These are phyloP conservation scores for Aspergillus pseudoviridinutans DNA, from an alignment of 2,329 filamentous ascomycete genomes.

Conservation along the genomic window DNA sequence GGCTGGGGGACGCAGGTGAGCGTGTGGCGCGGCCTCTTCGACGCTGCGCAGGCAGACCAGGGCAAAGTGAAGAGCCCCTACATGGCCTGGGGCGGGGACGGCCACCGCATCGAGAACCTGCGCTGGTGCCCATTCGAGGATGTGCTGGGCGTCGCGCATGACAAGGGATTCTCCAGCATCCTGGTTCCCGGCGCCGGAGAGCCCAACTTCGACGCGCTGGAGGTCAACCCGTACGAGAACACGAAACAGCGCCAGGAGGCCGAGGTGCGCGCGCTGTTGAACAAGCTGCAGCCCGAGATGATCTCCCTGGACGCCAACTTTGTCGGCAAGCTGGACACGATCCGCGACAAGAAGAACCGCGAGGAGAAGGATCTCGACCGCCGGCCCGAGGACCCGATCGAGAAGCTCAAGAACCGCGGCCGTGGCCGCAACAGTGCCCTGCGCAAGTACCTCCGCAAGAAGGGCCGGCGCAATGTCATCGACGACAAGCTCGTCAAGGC, in stretches of 20 bases:
- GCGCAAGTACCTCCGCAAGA: conserved; percentile 86
- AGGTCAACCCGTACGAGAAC: conserved; percentile 93
- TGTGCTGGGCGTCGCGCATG: conserved; percentile 78
- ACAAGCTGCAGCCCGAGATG: conserved; percentile 96
- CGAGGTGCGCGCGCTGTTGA: conserved; percentile 84
- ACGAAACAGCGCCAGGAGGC: conserved; percentile 86
- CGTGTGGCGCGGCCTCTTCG: conserved; percentile 87
- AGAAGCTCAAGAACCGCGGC: conserved; percentile 67
- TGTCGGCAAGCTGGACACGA: conserved; percentile 79
- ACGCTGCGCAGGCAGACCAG: conserved; percentile 66
- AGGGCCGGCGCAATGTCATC: conserved; percentile 87
- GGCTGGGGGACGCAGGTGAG: conserved; percentile 87
- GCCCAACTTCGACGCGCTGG: conserved; percentile 90
- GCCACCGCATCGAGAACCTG: conserved; percentile 72
- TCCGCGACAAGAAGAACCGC: conserved; percentile 71
- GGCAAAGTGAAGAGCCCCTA: conserved; percentile 83
- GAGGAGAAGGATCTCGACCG: conserved; percentile 77
- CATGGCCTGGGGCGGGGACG: conserved; percentile 88
- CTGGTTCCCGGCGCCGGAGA: conserved; percentile 94
- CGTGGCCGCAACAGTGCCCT: conserved; percentile 86
- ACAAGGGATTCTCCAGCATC: conserved; percentile 81
- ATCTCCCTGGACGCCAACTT: conserved; percentile 91
- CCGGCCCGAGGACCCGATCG: conserved; percentile 57
- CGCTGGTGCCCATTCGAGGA: conserved; percentile 96
- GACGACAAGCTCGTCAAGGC: conserved; percentile 89